These are phyloP conservation scores for Arachis stenosperma DNA, from an alignment of 306 rosid species.

Conservation along the genomic window DNA sequence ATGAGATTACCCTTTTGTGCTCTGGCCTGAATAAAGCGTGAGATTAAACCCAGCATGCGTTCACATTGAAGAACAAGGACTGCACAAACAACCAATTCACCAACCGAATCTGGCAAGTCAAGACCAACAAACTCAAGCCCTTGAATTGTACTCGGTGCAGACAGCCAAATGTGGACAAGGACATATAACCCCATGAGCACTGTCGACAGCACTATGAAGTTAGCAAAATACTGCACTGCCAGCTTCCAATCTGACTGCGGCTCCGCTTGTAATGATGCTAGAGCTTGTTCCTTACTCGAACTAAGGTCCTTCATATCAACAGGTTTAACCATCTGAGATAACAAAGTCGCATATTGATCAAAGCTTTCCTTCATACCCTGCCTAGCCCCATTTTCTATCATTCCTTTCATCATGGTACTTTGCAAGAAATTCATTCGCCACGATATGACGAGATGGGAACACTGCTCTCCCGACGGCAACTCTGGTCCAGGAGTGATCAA, in stretches of 20 bases:
- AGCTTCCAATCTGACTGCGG: slow-evolving; percentile 87
- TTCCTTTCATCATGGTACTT: slow-evolving; percentile 93
- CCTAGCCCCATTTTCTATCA: slow-evolving; percentile 93
- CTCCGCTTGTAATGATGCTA: slow-evolving; percentile 87
- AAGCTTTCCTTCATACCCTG: slow-evolving; percentile 88
- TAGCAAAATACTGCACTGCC: slow-evolving; percentile 87
- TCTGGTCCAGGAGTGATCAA: slow-evolving; percentile 85
- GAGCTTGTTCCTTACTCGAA: slow-evolving; percentile 76
- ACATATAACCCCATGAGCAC: slow-evolving; percentile 73
- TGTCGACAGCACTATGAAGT: slow-evolving; percentile 69
- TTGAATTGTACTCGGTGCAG: slow-evolving; percentile 73
- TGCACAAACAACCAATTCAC: slow-evolving; percentile 80
- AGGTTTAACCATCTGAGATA: slow-evolving; percentile 73
- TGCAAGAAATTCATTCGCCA: slow-evolving; percentile 94
- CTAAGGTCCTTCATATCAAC: slow-evolving; percentile 73
- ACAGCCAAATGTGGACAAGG: slow-evolving; percentile 81
- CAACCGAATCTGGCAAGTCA: slow-evolving; percentile 94
- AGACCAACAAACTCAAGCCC: slow-evolving; percentile 96
- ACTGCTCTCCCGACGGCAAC: slow-evolving; percentile 78
- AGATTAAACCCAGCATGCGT: slow-evolving; percentile 74
- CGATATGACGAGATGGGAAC: slow-evolving; percentile 76
- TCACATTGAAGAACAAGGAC: slow-evolving; percentile 92
- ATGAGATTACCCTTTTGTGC: slow-evolving; percentile 66
- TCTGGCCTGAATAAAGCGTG: slow-evolving; percentile 95
- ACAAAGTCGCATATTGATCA: slow-evolving; percentile 71